Conservation (phyloP, 768 basidiomycete genomes). For the Suillus bovinus region DNA sequence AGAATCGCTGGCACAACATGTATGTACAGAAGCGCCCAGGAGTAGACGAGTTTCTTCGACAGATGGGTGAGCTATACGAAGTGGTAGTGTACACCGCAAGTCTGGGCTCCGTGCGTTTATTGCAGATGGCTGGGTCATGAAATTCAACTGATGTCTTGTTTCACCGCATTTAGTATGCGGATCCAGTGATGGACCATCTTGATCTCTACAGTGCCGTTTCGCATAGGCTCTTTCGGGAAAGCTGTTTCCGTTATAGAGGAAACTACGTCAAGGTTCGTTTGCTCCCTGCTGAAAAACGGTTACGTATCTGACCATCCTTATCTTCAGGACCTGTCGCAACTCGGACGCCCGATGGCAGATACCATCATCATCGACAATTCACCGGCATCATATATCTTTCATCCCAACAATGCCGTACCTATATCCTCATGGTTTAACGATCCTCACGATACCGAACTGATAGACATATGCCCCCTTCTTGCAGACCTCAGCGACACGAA, state of each 20-base stretch:
- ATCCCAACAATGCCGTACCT: constrained; percentile 78
- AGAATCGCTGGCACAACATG: constrained; percentile 92
- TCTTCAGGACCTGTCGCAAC: constrained; percentile 66
- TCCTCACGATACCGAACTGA: constrained; percentile 73
- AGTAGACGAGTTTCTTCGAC: constrained; percentile 89
- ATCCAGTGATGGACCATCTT: constrained; percentile 91
- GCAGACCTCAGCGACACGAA: constrained; percentile 59
- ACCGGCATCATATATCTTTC: constrained; percentile 78
- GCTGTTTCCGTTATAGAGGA: constrained; percentile 93
- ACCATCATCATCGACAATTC: constrained; percentile 81
- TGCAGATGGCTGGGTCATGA: neutral
- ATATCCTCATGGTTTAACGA: constrained; percentile 81
- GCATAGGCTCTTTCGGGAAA: constrained; percentile 91
- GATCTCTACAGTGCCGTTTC: constrained; percentile 85
- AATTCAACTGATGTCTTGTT: constrained; percentile 13
- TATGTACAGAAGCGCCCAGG: constrained; percentile 96
- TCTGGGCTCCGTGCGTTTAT: constrained; percentile 75
- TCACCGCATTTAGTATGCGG: constrained; percentile 70
- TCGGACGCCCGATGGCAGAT: constrained; percentile 66
- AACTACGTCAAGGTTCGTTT: constrained; percentile 89
- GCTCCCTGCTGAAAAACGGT: neutral
- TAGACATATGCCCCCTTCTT: constrained; percentile 69
- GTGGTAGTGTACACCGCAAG: constrained; percentile 94
- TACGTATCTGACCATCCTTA: constrained; percentile 9
- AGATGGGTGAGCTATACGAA: constrained; percentile 96